These are phyloP conservation scores for Cinnamomum micranthum DNA, from an alignment of 164 flowering plant species.

Conservation along the genomic window DNA sequence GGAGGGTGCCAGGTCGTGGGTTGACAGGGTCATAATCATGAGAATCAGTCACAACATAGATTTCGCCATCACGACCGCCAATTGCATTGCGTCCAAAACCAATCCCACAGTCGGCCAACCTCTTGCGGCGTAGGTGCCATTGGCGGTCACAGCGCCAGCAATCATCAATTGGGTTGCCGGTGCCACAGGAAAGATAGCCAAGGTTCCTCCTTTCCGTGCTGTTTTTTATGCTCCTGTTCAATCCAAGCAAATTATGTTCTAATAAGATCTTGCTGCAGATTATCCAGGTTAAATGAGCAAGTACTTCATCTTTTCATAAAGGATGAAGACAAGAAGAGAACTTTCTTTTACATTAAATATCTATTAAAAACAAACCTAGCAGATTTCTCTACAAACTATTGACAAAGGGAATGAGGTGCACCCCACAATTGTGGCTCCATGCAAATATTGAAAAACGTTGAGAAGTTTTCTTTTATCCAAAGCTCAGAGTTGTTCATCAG, in stretches of 20 bases:
- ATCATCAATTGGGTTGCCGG: slow-evolving; percentile 87
- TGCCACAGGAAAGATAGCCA: slow-evolving; percentile 73
- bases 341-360: neutral
- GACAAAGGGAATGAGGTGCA: too few species aligned
- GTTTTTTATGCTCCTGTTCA: slow-evolving; percentile 56
- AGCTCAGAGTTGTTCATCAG: neutral
- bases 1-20: slow-evolving; percentile 83
- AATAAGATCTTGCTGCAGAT: neutral
- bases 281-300: too few species aligned
- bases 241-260: neutral
- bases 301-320: too few species aligned
- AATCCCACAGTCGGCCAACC: slow-evolving; percentile 90
- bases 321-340: neutral
- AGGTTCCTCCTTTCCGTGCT: slow-evolving; percentile 71
- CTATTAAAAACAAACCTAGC: too few species aligned
- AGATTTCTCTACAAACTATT: too few species aligned
- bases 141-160: slow-evolving; percentile 80
- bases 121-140: slow-evolving; percentile 78
- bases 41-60: slow-evolving; percentile 82
- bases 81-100: slow-evolving; percentile 92
- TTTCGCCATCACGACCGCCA: slow-evolving; percentile 93
- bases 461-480: neutral
- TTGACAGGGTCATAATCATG: slow-evolving; percentile 74
- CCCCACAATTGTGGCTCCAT: too few species aligned
- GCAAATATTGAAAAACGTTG: too few species aligned